Percentiles rank a stretch among this genome's conserved stretches.
These are phyloP conservation scores for Zea luxurians DNA, from an alignment of 176 grass and related monocot species.

Conservation along the genomic window DNA sequence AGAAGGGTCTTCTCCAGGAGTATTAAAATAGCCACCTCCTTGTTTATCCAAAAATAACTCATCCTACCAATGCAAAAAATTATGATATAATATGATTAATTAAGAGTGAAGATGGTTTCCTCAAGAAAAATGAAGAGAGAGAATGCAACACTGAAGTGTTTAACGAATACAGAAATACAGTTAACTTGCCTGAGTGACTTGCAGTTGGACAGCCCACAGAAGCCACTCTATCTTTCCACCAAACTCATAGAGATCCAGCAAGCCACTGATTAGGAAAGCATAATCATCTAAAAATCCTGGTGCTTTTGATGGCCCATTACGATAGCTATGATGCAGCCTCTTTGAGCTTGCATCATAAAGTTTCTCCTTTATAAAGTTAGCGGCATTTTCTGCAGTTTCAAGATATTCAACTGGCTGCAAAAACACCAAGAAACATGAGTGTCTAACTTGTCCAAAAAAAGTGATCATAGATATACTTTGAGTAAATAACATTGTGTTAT, in stretches of 20 bases:
- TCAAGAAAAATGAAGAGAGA: neutral
- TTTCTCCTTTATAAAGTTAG: slow-evolving; percentile 72
- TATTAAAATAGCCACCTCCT: slow-evolving; percentile 96
- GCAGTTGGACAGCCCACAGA: slow-evolving; percentile 72
- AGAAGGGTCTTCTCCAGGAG: slow-evolving; percentile 87
- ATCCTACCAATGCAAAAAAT: slow-evolving; percentile 51
- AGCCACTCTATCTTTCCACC: slow-evolving; percentile 84
- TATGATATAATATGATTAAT: neutral
- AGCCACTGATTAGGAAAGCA: slow-evolving; percentile 80
- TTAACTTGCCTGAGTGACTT: slow-evolving; percentile 79
- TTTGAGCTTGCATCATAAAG: slow-evolving; percentile 61
- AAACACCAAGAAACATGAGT: slow-evolving; percentile 4
- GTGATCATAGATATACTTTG: neutral
- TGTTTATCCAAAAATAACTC: slow-evolving; percentile 81
- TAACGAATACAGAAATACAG: neutral
- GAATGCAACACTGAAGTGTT: slow-evolving; percentile 14
- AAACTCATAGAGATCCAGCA: slow-evolving; percentile 89
- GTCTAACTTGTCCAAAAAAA: slow-evolving; percentile 1
- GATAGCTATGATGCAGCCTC: slow-evolving; percentile 79
- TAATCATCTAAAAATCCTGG: slow-evolving; percentile 99
- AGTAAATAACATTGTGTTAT: slow-evolving; percentile 12
- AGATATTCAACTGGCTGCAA: slow-evolving; percentile 87
- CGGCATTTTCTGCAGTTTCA: slow-evolving; percentile 77
- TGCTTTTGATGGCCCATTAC: slow-evolving; percentile 92
- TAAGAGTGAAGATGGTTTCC: slow-evolving; percentile 4